Percentiles rank a stretch among this genome's conserved stretches.
These are phyloP conservation scores for Fagopyrum homotropicum DNA, from an alignment of 148 eudicot genomes.

Conservation along the genomic window DNA sequence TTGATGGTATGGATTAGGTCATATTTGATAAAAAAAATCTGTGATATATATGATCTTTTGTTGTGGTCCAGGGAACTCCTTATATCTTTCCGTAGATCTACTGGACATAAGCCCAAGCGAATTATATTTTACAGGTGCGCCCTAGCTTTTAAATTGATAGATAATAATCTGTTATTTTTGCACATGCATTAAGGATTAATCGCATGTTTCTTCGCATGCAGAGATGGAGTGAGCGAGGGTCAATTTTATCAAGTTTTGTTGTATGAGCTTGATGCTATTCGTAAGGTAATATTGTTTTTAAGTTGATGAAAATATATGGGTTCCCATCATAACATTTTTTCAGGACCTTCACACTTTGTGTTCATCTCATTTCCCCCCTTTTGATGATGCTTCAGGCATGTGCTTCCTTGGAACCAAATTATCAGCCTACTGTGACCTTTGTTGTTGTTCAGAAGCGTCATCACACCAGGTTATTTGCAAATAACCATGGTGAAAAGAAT, in stretches of 20 bases:
- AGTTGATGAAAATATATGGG: not conserved
- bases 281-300: conserved; percentile 39
- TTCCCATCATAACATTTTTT: not conserved
- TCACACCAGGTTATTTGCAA: conserved; percentile 80
- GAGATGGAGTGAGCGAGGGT: conserved; percentile 91
- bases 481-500: conserved; percentile 50
- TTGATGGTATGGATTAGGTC: not conserved
- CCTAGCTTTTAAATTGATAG: not conserved
- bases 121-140: conserved; percentile 82
- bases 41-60: not conserved
- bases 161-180: not conserved
- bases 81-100: conserved; percentile 64
- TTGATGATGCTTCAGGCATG: conserved; percentile 43
- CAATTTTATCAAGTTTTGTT: conserved; percentile 79
- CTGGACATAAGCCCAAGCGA: conserved; percentile 61
- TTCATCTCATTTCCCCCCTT: not conserved
- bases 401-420: conserved; percentile 74
- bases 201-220: conserved; percentile 11
- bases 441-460: conserved; percentile 92
- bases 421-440: conserved; percentile 91
- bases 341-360: not conserved
- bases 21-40: not conserved
- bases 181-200: not conserved
- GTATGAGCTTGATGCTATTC: conserved; percentile 70
- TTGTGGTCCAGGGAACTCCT: conserved; percentile 58